Conservation (phyloP, 2,329 filamentous ascomycete species). For the Ascosphaera aggregata region DNA sequence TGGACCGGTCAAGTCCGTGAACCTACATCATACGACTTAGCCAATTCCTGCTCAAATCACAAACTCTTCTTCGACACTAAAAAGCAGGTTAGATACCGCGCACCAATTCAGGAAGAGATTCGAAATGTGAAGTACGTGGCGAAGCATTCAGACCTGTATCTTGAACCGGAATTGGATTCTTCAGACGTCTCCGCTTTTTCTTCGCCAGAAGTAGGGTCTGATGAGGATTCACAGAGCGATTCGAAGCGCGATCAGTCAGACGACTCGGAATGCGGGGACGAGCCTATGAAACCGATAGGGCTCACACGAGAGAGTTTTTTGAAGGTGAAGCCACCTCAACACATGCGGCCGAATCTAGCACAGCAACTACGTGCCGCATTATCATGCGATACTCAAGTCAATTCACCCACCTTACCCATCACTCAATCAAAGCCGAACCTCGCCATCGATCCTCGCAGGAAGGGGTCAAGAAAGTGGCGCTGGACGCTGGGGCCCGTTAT, state of each 20-base stretch:
- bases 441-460: conserved; percentile 25
- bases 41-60: conserved; percentile 15
- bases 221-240: conserved; percentile 10
- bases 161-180: conserved; percentile 5
- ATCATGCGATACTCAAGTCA: conserved; percentile 17
- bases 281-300: conserved; percentile 9
- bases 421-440: conserved; percentile 29
- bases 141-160: conserved; percentile 30
- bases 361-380: conserved; percentile 18
- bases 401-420: conserved; percentile 9
- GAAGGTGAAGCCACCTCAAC: not conserved
- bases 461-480: conserved; percentile 30
- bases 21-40: conserved; percentile 11
- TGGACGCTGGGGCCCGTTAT: conserved; percentile 31
- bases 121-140: conserved; percentile 30
- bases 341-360: not conserved
- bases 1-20: conserved; percentile 15
- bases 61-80: conserved; percentile 27
- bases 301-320: not conserved
- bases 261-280: conserved; percentile 14
- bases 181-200: conserved; percentile 4
- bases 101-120: conserved; percentile 34
- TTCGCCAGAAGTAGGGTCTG: conserved; percentile 9
- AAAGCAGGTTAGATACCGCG: conserved; percentile 34
- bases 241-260: conserved; percentile 1